Evolutionary conservation across 441 rosid genomes (phyloP).

Genomic region (Eruca vesicaria): DNA sequence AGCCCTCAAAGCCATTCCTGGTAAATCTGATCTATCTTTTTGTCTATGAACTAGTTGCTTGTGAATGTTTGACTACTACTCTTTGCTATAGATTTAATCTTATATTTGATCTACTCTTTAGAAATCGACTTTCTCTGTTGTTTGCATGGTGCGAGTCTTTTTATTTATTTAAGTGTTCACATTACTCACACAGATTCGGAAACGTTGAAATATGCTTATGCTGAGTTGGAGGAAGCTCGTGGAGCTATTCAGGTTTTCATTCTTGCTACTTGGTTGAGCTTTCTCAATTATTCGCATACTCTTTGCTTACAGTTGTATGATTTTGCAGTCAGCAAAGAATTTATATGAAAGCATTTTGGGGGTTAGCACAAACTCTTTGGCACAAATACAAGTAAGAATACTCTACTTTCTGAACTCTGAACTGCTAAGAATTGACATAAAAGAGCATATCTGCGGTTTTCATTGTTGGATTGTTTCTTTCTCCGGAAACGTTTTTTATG

Average conservation of each 20-base stretch:
- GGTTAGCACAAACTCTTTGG: slow-evolving; percentile 73
- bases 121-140: not conserved
- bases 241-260: slow-evolving; percentile 72
- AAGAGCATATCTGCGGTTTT: slow-evolving; percentile 6
- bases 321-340: slow-evolving; percentile 81
- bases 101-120: not conserved
- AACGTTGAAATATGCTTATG: slow-evolving; percentile 89
- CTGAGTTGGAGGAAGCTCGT: slow-evolving; percentile 93
- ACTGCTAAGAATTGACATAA: slow-evolving; percentile 11
- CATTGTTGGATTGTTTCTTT: not conserved
- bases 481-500: slow-evolving; percentile 9
- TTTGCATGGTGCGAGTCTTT: not conserved
- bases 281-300: slow-evolving; percentile 8
- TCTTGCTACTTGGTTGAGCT: slow-evolving; percentile 15
- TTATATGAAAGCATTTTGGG: slow-evolving; percentile 76
- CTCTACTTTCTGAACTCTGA: slow-evolving; percentile 4
- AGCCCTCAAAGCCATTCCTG: slow-evolving; percentile 94
- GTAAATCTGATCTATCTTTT: slow-evolving; percentile 39
- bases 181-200: slow-evolving; percentile 60
- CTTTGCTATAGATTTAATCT: not conserved
- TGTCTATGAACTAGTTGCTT: slow-evolving; percentile 11
- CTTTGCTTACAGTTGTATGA: slow-evolving; percentile 28
- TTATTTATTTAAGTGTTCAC: not conserved
- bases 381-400: slow-evolving; percentile 80
- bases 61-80: not conserved